These are phyloP conservation scores for Posidonia australis DNA, from an alignment of 106 monocot species.

Conservation along the genomic window DNA sequence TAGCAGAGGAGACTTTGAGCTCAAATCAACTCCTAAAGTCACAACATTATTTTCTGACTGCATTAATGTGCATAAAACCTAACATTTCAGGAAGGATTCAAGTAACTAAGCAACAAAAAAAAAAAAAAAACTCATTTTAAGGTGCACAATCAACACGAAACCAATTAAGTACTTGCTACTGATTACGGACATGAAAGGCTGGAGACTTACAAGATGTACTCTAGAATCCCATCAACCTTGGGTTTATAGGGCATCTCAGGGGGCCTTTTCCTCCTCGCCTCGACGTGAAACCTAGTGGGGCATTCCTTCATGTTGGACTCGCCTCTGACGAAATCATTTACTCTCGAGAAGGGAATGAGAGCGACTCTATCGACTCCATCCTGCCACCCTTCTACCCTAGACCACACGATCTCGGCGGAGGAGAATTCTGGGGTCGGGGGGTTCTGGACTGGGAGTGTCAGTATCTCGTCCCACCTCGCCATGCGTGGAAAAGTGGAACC, in stretches of 20 bases:
- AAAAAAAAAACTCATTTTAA: no score
- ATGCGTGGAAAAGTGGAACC: conserved; percentile 31
- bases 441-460: conserved; percentile 81
- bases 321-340: conserved; percentile 82
- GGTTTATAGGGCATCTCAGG: conserved; percentile 46
- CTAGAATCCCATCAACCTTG: conserved; percentile 98
- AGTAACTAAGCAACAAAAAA: no score
- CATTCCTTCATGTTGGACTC: conserved; percentile 90
- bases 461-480: conserved; percentile 93
- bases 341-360: conserved; percentile 78
- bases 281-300: conserved; percentile 90
- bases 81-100: no score
- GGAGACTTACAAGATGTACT: conserved; percentile 80
- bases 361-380: conserved; percentile 78
- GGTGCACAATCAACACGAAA: no score
- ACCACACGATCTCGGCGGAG: conserved; percentile 79
- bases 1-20: no score
- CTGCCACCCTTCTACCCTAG: conserved; percentile 87
- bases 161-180: neutral
- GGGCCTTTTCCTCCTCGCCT: conserved; percentile 77
- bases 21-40: no score
- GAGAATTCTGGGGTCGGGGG: conserved; percentile 72
- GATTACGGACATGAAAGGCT: neutral
- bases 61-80: no score
- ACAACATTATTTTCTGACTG: no score